These are phyloP conservation scores for Astrothelium macrocarpum DNA, from an alignment of 495 filamentous ascomycete species.

Conservation along the genomic window DNA sequence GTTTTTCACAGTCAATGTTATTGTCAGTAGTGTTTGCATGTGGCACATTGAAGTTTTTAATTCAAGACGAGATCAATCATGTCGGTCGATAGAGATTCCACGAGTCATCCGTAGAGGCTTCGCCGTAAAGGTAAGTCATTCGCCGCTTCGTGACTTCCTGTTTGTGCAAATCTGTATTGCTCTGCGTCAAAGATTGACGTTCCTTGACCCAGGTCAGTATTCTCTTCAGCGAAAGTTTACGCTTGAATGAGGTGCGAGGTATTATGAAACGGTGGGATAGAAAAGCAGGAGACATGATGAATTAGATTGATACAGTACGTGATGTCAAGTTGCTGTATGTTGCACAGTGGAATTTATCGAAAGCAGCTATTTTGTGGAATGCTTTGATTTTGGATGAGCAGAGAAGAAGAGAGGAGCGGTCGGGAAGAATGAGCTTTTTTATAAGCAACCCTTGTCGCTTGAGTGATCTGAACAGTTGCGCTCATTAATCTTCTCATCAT, in stretches of 20 bases:
- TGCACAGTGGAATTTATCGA: background rate
- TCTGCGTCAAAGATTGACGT: background rate
- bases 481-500: background rate
- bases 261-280: background rate
- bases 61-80: background rate
- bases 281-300: background rate
- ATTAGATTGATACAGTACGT: background rate
- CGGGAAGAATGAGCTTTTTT: background rate
- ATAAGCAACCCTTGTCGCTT: background rate
- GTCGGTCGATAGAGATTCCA: background rate
- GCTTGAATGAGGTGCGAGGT: background rate
- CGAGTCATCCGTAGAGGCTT: background rate
- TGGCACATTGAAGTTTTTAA: too few species aligned
- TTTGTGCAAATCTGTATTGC: background rate
- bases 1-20: too few species aligned
- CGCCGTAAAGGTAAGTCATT: background rate
- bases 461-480: background rate
- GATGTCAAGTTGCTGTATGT: background rate
- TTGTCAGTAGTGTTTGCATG: too few species aligned
- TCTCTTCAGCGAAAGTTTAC: background rate
- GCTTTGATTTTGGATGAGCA: background rate
- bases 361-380: background rate
- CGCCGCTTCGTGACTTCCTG: background rate
- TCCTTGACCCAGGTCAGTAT: background rate
- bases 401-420: background rate